Evolutionary conservation across 345 rosid species (phyloP).

Genomic region (Lumnitzera littorea): DNA sequence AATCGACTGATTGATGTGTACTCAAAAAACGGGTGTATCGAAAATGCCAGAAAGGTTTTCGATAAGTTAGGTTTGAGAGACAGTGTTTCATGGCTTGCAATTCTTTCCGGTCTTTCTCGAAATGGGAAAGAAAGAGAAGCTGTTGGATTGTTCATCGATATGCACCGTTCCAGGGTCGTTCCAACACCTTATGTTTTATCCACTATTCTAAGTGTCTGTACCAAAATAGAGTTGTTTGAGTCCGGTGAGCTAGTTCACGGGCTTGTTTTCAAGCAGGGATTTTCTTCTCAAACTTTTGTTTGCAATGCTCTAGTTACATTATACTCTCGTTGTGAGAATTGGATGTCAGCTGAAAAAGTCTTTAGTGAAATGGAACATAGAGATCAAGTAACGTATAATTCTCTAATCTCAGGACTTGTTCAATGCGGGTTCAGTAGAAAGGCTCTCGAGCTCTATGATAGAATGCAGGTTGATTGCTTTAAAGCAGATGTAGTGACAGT

Average conservation of each 20-base stretch:
- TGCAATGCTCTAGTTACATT: constrained; percentile 83
- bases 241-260: constrained; percentile 69
- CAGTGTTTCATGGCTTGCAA: constrained; percentile 75
- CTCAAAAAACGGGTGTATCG: constrained; percentile 48
- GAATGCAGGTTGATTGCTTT: constrained; percentile 67
- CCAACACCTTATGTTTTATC: constrained; percentile 77
- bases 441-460: constrained; percentile 59
- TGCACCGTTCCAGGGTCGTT: constrained; percentile 42
- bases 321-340: constrained; percentile 48
- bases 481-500: constrained; percentile 71
- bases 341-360: constrained; percentile 61
- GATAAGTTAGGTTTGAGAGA: constrained; percentile 44
- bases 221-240: constrained; percentile 45
- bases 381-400: constrained; percentile 75
- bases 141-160: constrained; percentile 41
- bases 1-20: constrained; percentile 69
- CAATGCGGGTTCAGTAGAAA: constrained; percentile 48
- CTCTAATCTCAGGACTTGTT: constrained; percentile 77
- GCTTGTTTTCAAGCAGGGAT: constrained; percentile 62
- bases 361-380: constrained; percentile 49
- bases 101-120: constrained; percentile 68
- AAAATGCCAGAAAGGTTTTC: constrained; percentile 50
- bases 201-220: constrained; percentile 77
- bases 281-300: constrained; percentile 53
- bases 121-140: constrained; percentile 59